These are phyloP conservation scores for Aspergillus homomorphus DNA, from an alignment of 495 filamentous ascomycete genomes.

Conservation along the genomic window DNA sequence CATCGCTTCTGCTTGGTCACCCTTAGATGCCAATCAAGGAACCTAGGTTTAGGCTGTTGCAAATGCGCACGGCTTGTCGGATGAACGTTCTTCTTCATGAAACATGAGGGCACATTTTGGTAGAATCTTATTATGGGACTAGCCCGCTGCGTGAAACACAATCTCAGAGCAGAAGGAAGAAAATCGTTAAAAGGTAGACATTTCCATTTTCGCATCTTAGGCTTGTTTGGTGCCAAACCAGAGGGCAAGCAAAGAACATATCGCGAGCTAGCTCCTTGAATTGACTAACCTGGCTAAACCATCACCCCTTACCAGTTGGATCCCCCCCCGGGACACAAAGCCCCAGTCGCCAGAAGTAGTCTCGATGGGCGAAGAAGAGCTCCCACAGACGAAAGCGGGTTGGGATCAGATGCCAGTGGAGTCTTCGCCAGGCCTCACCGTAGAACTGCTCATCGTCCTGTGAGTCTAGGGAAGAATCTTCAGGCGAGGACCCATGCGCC, in stretches of 20 bases:
- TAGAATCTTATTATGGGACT: too few relatives aligned
- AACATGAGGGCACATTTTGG: too few relatives aligned
- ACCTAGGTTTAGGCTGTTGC: too few relatives aligned
- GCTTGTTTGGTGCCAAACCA: not conserved
- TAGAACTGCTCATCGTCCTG: slow-evolving; percentile 16
- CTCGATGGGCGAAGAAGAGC: slow-evolving; percentile 89
- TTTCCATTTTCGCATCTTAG: too few relatives aligned
- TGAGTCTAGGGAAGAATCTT: not conserved
- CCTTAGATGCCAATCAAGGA: too few relatives aligned
- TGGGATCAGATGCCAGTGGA: slow-evolving; percentile 50
- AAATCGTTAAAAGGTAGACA: too few relatives aligned
- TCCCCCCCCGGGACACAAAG: slow-evolving; percentile 86
- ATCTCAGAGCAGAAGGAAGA: too few relatives aligned
- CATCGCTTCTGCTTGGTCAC: too few relatives aligned
- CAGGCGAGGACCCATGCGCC: not conserved
- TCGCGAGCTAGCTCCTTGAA: not conserved
- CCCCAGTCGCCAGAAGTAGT: slow-evolving; percentile 94
- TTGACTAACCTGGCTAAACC: not conserved
- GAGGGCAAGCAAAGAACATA: not conserved
- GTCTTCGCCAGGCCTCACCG: slow-evolving; percentile 20
- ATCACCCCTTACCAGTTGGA: slow-evolving; percentile 36
- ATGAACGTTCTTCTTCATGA: too few relatives aligned
- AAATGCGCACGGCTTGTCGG: too few relatives aligned
- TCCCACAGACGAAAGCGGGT: slow-evolving; percentile 74
- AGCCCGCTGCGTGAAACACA: too few relatives aligned